Conservation (phyloP, 2,329 filamentous ascomycete species). For the Magnaporthales sp. region DNA sequence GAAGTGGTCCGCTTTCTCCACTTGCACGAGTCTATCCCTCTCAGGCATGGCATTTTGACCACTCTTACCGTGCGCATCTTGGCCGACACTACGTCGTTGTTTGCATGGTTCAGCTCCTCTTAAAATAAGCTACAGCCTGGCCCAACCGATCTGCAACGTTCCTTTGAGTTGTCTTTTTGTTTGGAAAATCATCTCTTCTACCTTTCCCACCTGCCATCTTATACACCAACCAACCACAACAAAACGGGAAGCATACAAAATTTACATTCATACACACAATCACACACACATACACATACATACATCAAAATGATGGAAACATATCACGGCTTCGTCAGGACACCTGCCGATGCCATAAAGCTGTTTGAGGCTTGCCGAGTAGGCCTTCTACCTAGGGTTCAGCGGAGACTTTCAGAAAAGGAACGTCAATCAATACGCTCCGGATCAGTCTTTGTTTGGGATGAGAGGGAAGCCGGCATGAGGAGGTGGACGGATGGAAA, state of each 20-base stretch:
- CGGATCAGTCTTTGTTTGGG: slow-evolving; percentile 99
- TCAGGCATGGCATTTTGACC: not conserved
- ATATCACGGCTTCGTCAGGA: slow-evolving; percentile 89
- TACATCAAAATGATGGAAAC: slow-evolving; percentile 68
- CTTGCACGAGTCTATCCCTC: slow-evolving; percentile 1
- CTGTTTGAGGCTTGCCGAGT: slow-evolving; percentile 95
- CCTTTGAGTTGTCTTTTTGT: not conserved
- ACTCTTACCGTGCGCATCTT: not conserved
- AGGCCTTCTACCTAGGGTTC: slow-evolving; percentile 82
- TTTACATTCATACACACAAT: not conserved
- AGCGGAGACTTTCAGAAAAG: slow-evolving; percentile 89
- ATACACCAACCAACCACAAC: not conserved
- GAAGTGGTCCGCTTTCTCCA: not conserved
- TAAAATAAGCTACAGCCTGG: not conserved
- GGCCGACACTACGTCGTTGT: not conserved
- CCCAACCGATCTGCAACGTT: not conserved
- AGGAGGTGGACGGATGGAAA: slow-evolving; percentile 97
- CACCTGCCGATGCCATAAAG: slow-evolving; percentile 94
- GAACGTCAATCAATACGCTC: slow-evolving; percentile 93
- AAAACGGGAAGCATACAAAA: not conserved
- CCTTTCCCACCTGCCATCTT: not conserved
- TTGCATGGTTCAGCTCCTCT: not conserved
- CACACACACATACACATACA: slow-evolving; percentile 2
- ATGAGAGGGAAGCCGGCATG: slow-evolving; percentile 97
- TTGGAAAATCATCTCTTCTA: not conserved